These are phyloP conservation scores for Lactarius deliciosus DNA, from an alignment of 768 basidiomycete species.

Conservation along the genomic window DNA sequence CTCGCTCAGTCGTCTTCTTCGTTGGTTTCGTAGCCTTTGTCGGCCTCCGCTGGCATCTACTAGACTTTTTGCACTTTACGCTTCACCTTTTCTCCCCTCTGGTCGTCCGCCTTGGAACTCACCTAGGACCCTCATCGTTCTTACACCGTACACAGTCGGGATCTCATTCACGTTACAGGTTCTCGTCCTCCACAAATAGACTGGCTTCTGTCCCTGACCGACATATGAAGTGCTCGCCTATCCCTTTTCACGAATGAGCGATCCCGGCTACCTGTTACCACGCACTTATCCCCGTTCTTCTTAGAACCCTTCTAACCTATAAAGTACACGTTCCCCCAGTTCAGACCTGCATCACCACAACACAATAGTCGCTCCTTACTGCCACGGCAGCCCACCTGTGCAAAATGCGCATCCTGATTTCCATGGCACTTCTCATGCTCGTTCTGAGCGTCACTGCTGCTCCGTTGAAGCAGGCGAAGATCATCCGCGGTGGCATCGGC, in stretches of 20 bases:
- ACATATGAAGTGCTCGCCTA: background rate
- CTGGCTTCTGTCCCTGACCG: background rate
- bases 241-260: background rate
- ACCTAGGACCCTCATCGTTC: background rate
- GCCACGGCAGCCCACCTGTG: background rate
- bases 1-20: background rate
- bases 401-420: constrained; percentile 9
- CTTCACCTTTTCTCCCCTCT: background rate
- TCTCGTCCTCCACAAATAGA: background rate
- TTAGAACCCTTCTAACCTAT: background rate
- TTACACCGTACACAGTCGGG: background rate
- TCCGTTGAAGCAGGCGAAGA: constrained; percentile 34
- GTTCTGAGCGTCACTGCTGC: constrained; percentile 13
- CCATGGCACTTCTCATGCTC: constrained; percentile 15
- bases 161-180: background rate
- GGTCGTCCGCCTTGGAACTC: background rate
- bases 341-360: background rate
- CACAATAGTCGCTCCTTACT: background rate
- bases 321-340: background rate
- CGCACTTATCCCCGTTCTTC: constrained; percentile 1
- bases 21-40: background rate
- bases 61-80: background rate
- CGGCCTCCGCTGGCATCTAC: background rate
- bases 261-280: constrained; percentile 3
- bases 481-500: constrained; percentile 31